phyloP scores from a whole-genome alignment of 768 basidiomycete genomes.

The Fomitopsis serialis region DNA sequence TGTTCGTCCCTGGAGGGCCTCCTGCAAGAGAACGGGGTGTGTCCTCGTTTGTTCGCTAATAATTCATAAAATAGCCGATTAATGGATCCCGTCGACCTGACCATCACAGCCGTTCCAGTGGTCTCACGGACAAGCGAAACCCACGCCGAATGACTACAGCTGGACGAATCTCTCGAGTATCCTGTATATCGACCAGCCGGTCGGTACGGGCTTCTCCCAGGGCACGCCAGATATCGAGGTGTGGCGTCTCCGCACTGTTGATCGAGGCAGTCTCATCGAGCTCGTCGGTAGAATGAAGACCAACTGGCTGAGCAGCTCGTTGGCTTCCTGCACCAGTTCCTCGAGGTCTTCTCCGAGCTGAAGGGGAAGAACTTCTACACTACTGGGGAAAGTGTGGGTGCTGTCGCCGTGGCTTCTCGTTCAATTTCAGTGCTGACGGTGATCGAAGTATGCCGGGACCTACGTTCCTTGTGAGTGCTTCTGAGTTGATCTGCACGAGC shows the following conservation, averaged over 20 bases:
- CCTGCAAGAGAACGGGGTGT: conserved; percentile 70
- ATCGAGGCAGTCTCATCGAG: too few species aligned
- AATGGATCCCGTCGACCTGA: too few species aligned
- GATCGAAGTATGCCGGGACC: conserved; percentile 77
- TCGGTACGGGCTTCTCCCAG: conserved; percentile 75
- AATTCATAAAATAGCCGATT: too few species aligned
- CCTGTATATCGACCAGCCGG: conserved; percentile 74
- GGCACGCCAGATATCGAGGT: conserved; percentile 54
- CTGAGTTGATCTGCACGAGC: too few species aligned
- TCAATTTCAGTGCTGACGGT: too few species aligned
- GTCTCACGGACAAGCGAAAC: conserved; percentile 56
- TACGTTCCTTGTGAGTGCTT: conserved; percentile 55
- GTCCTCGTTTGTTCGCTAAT: too few species aligned
- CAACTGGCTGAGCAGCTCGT: conserved; percentile 51
- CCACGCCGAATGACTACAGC: conserved; percentile 60
- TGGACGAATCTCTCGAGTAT: conserved; percentile 80
- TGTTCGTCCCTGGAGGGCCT: conserved; percentile 71
- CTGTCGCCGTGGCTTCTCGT: too few species aligned
- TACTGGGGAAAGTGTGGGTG: conserved; percentile 68
- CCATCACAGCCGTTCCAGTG: conserved; percentile 61
- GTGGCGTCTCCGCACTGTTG: too few species aligned
- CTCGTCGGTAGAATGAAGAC: conserved; percentile 49
- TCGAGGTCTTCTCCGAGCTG: conserved; percentile 67
- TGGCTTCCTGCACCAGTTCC: conserved; percentile 71
- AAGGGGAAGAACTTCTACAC: conserved; percentile 69